Conservation (phyloP, 768 basidiomycete genomes). For the Chalciporus sphaerocephalus region DNA sequence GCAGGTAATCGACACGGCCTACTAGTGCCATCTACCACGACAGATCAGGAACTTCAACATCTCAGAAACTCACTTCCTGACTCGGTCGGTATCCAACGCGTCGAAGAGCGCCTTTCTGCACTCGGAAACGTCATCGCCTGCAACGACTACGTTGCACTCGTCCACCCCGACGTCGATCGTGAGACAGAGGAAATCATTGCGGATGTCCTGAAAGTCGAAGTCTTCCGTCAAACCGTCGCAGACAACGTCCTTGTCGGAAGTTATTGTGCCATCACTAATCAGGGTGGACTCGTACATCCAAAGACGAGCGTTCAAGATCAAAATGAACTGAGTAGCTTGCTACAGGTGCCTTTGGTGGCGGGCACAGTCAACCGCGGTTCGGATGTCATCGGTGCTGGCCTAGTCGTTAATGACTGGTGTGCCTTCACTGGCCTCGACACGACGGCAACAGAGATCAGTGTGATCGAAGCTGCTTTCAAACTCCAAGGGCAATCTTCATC, state of each 20-base stretch:
- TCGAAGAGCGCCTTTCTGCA: constrained; percentile 95
- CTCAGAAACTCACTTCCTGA: constrained; percentile 94
- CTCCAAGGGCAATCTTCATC: constrained; percentile 79
- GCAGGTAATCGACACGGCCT: constrained; percentile 94
- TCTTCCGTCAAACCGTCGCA: constrained; percentile 96
- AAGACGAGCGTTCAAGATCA: constrained; percentile 97
- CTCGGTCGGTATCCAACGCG: constrained; percentile 87
- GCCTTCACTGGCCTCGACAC: constrained; percentile 99
- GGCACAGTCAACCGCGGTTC: constrained; percentile 98
- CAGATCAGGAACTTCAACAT: constrained; percentile 98
- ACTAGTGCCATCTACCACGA: constrained; percentile 91
- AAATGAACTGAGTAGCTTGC: constrained; percentile 89
- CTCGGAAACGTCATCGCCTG: constrained; percentile 98
- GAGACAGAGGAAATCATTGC: constrained; percentile 99
- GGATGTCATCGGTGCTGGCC: constrained; percentile 94
- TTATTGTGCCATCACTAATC: constrained; percentile 93
- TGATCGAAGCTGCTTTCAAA: constrained; percentile 96
- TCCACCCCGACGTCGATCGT: constrained; percentile 95
- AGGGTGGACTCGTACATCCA: constrained; percentile 96
- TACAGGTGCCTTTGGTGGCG: constrained; percentile 94
- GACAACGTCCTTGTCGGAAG: constrained; percentile 96
- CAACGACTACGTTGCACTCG: constrained; percentile 98
- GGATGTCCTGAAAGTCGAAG: constrained; percentile 97
- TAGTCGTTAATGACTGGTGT: constrained; percentile 99
- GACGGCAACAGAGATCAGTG: constrained; percentile 98